Conservation (phyloP, 2,329 filamentous ascomycete species). For the Colletotrichum sp. region DNA sequence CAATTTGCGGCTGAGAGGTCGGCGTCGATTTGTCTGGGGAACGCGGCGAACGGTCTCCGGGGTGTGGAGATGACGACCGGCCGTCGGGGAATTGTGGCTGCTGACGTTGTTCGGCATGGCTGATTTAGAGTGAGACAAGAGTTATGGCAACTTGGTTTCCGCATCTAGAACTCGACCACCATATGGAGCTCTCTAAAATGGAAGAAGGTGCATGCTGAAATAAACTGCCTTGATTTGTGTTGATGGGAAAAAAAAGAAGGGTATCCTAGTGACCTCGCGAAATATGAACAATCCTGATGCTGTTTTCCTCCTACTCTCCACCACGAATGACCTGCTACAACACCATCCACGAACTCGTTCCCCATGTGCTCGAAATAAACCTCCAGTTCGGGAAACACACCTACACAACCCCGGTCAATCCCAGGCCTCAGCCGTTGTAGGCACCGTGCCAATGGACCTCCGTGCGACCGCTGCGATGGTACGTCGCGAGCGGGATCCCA, state of each 20-base stretch:
- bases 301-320: background rate
- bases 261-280: conserved; percentile 2
- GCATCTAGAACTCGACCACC: background rate
- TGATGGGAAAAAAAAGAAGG: background rate
- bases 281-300: background rate
- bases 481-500: conserved; percentile 26
- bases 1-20: background rate
- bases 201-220: background rate
- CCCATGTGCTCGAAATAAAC: background rate
- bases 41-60: background rate
- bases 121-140: background rate
- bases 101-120: background rate
- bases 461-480: conserved; percentile 28
- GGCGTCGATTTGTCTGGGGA: background rate
- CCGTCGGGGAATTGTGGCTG: background rate
- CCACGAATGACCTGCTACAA: background rate
- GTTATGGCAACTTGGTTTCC: background rate
- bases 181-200: background rate
- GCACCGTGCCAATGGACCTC: conserved; percentile 24
- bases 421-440: background rate
- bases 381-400: background rate
- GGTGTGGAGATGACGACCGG: background rate
- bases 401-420: background rate
- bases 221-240: background rate
- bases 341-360: background rate